Evolutionary conservation across 1,284 basidiomycete genomes (phyloP).

Genomic region (Hortiboletus rubellus): DNA sequence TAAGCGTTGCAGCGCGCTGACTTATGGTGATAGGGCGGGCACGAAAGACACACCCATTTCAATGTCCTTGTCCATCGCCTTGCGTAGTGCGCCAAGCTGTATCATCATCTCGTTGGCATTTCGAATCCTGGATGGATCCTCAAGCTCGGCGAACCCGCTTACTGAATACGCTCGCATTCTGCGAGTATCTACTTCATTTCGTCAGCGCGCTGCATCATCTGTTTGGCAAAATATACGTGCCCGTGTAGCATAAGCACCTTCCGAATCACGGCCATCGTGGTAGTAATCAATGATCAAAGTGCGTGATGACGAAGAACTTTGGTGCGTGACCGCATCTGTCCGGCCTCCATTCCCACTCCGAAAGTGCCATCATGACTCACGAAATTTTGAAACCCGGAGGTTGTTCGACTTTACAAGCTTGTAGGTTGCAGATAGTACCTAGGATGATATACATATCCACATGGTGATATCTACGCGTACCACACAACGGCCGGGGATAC

Average conservation of each 20-base stretch:
- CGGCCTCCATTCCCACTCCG: neutral
- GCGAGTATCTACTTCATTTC: constrained; percentile 63
- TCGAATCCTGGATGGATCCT: neutral
- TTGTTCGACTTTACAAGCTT: neutral
- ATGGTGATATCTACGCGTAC: neutral
- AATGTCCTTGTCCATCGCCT: constrained; percentile 64
- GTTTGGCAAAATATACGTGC: constrained; percentile 12
- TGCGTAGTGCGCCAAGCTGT: constrained; percentile 75
- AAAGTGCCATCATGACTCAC: neutral
- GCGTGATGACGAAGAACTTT: neutral
- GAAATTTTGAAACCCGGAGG: neutral
- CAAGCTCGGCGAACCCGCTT: constrained; percentile 60
- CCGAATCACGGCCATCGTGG: constrained; percentile 24
- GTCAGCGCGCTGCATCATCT: constrained; percentile 6
- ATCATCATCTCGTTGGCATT: constrained; percentile 12
- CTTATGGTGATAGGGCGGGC: neutral
- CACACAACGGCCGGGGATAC: constrained; percentile 4
- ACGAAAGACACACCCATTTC: constrained; percentile 57
- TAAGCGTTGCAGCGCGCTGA: neutral
- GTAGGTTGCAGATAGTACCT: neutral
- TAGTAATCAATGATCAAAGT: neutral
- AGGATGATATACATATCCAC: neutral
- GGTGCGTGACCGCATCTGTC: neutral
- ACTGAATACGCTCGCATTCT: constrained; percentile 77
- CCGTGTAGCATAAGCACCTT: constrained; percentile 37